Conservation (phyloP, 495 filamentous ascomycete genomes). For the Penicillium odoratum region DNA sequence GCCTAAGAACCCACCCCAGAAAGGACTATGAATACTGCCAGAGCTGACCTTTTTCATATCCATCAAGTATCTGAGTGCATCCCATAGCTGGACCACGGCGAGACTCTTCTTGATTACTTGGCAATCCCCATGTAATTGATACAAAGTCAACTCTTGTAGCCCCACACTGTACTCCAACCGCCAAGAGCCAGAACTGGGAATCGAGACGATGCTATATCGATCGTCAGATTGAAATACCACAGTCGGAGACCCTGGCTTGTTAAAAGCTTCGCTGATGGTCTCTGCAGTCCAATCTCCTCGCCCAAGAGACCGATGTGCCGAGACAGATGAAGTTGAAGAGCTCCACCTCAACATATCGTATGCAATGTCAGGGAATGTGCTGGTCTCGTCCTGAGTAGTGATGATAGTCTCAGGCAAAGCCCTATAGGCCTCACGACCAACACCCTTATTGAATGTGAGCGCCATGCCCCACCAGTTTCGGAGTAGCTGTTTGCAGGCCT, state of each 20-base stretch:
- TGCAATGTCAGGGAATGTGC: conserved; percentile 30
- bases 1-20: conserved; percentile 88
- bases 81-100: conserved; percentile 41
- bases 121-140: conserved; percentile 19
- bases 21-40: conserved; percentile 53
- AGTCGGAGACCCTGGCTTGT: conserved; percentile 36
- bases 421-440: conserved; percentile 31
- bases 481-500: conserved; percentile 65
- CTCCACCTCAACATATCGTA: conserved; percentile 42
- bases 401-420: conserved; percentile 28
- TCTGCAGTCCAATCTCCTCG: conserved; percentile 29
- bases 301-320: conserved; percentile 29
- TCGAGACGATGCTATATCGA: conserved; percentile 41
- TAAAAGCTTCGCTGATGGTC: conserved; percentile 37
- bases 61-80: conserved; percentile 53
- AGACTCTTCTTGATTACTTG: conserved; percentile 22
- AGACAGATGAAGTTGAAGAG: conserved; percentile 29
- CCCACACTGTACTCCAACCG: conserved; percentile 41
- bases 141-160: conserved; percentile 22
- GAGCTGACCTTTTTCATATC: conserved; percentile 46
- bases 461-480: conserved; percentile 69
- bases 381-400: conserved; percentile 21
- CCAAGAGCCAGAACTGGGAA: conserved; percentile 44
- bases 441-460: conserved; percentile 38
- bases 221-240: conserved; percentile 48